Evolutionary conservation across 75 land plant genomes (phyloP), one percentile per base, ranked within the genome.

Genomic region (Picea glauca): DNA sequence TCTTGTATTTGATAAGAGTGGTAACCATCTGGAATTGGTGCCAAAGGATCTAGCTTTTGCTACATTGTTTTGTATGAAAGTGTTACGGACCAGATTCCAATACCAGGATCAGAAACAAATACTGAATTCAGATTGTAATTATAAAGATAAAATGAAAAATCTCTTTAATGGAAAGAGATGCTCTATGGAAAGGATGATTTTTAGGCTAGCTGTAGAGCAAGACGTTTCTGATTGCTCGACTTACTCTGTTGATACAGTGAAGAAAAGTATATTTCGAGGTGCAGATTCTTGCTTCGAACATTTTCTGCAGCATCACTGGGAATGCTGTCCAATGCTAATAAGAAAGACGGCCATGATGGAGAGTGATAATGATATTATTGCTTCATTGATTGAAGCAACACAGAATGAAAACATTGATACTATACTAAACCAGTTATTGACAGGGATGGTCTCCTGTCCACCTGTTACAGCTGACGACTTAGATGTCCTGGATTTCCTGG

Each of bases 391-490:
- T 46, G 76, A 80, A 18, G 46, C 54, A 68, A 84, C 60, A 35
- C 64, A 30, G 38, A 50, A 40, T n/a, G 78, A 68, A 80, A 84
- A 40, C n/a, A 67, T 77, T 61, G 67, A 66, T 58, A 13, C 73
- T 59, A 40, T 84, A n/a, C 60, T 89, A 68, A 79, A 87, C 61
- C 78, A 80, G 33, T 66, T 91, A 65, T 77, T 94, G 78, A 64
- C 26, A 58, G 79, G 84, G 1, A 21, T 82, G 59, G 80, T 84
- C 63, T 84, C 91, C 40, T 94, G 98, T 78, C 87, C 88, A 12
- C 91, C 89, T 61, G 77, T 94, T 74, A 64, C 79, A 62, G 87
- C 91, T 20, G 95, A 94, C 78, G 90, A 93, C 62, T 46, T 90
- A 40, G 86, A 91, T 77, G 80, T 86, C 11, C n/a, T 72, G 74